These are phyloP conservation scores for Pseudonitzschia multiseries DNA, from an alignment of 108 stramenopile genomes.

Conservation along the genomic window DNA sequence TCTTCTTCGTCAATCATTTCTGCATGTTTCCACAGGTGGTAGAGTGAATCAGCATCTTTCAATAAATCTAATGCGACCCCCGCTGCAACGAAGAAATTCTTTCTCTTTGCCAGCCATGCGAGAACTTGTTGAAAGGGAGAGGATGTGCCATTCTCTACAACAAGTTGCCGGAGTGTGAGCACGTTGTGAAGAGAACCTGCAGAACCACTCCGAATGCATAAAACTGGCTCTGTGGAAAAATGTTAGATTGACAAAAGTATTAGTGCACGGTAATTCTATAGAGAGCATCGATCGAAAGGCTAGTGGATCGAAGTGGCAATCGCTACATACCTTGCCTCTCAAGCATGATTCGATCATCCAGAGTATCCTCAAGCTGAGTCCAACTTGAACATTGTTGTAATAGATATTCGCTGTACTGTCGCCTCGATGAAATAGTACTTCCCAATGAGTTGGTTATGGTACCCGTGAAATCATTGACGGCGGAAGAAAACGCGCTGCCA, in stretches of 20 bases:
- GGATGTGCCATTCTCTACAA: slow-evolving; percentile 49
- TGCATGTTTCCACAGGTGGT: slow-evolving; percentile 53
- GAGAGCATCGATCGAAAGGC: not conserved
- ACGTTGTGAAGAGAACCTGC: slow-evolving; percentile 21
- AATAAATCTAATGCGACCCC: slow-evolving; percentile 70
- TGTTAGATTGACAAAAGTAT: not conserved
- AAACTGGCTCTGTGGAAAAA: not conserved
- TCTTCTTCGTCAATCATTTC: slow-evolving; percentile 51
- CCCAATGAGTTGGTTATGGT: not conserved
- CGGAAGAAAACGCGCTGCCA: not conserved
- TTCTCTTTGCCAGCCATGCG: slow-evolving; percentile 64
- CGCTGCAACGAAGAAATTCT: slow-evolving; percentile 79
- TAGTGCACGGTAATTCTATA: not conserved
- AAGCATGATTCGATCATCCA: slow-evolving; percentile 38
- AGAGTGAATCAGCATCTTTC: slow-evolving; percentile 58
- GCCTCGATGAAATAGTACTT: slow-evolving; percentile 24
- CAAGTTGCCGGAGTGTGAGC: slow-evolving; percentile 49
- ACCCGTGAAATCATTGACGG: not conserved
- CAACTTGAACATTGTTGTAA: slow-evolving; percentile 68
- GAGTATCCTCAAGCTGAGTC: slow-evolving; percentile 60
- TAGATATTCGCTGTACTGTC: slow-evolving; percentile 58
- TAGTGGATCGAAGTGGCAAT: not conserved
- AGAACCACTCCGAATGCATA: slow-evolving; percentile 9
- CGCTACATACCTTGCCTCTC: slow-evolving; percentile 52
- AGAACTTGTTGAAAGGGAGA: slow-evolving; percentile 76